phyloP scores from a whole-genome alignment of 2,329 filamentous ascomycete species.

The Pyrenophora seminiperda region DNA sequence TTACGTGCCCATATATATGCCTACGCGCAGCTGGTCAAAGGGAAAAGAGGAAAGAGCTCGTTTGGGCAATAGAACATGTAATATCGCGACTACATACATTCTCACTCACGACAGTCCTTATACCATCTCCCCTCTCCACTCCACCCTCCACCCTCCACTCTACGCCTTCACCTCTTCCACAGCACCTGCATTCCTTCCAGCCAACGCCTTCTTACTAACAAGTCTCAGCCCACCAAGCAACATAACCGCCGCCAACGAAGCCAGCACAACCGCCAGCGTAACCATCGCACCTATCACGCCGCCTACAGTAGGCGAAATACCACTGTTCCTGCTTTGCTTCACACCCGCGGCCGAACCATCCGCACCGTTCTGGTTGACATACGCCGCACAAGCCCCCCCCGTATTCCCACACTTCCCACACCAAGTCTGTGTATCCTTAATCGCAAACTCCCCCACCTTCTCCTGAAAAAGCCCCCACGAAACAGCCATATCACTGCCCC shows the following conservation, averaged over 20 bases:
- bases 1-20: no score
- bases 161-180: constrained; percentile 22
- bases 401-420: constrained; percentile 76
- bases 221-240: constrained; percentile 63
- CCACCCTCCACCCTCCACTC: background rate
- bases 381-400: constrained; percentile 67
- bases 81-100: no score
- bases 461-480: constrained; percentile 71
- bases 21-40: no score
- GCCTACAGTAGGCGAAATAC: constrained; percentile 70
- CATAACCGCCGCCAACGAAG: constrained; percentile 58
- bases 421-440: constrained; percentile 70
- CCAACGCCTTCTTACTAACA: constrained; percentile 59
- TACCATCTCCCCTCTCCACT: no score
- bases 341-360: background rate
- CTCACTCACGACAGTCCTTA: no score
- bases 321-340: constrained; percentile 45
- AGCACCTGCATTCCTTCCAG: background rate
- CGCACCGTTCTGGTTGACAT: constrained; percentile 31
- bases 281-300: constrained; percentile 79
- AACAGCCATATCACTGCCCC: constrained; percentile 60
- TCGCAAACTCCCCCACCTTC: constrained; percentile 68
- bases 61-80: no score
- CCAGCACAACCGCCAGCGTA: constrained; percentile 67
- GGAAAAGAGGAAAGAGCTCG: no score